Base-by-base conservation (phyloP, 305 asterid species). In the Solanum aculeatissimum region DNA sequence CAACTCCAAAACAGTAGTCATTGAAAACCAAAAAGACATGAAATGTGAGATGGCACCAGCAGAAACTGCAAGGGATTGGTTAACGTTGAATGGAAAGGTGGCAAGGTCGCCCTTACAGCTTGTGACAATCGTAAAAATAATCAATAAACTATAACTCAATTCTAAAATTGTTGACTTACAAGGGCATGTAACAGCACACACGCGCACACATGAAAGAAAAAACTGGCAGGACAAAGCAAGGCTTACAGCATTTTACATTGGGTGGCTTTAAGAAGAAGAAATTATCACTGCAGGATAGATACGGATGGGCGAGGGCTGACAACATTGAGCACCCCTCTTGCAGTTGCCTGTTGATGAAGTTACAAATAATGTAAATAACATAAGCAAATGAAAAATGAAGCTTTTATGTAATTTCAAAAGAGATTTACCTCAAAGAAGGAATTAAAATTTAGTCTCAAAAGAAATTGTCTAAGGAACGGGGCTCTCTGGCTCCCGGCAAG, bases 401-500 rank as follows among this genome's bases (percentile, higher is more conserved):
- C 2, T 7, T 18, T 66, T n/a, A 29, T 21, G 12, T 0, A 32
- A 21, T 0, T 51, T 3, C 49, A 42, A 62, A 71, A 81, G 78
- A 65, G 23, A 29, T 57, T 88, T 89, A 95, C 98, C 98, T 97
- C 99, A 74, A 93, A 97, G 91, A 92, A 97, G 85, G 98, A 94
- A 87, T 95, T 95, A 87, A 91, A 97, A 90, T 97, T 97, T 87
- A 97, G 99, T 68, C 98, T 97, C 92, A 97, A 86, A 89, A 97
- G 99, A 89, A 97, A 97, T 65, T 98, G 98, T 91, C 98, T 88
- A 84, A 97, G 96, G 83, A 94, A 97, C 2, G 99, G 99, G 80
- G 99, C 99, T 74, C 99, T 93, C 89, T 97, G 99, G 89, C 99
- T 97, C 89, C 99, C 99, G 80, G 98, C 99, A 83, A 97, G 96